Base-by-base conservation (phyloP, 352 stramenopile genomes). In the Globisporangium barbulae region DNA sequence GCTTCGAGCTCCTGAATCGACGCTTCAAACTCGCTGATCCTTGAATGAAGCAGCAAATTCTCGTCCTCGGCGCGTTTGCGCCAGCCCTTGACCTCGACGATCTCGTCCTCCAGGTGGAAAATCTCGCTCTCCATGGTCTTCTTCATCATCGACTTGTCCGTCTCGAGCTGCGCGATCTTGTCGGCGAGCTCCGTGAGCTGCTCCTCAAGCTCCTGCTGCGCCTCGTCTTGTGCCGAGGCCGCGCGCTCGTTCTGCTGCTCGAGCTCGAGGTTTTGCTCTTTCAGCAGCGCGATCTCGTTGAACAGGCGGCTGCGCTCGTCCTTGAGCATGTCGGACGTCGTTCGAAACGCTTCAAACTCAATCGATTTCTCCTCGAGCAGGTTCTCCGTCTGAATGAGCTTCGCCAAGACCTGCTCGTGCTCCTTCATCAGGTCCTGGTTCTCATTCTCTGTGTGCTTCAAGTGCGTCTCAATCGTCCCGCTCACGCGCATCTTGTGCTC, bases 291-390 rank as follows among this genome's bases (percentile, higher is more conserved):
- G 48, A 89, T 88, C 52, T 89, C 80, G 41, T 75, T 76, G 28
- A 79, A 80, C 3, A 89, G 64, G 3, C 78, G 72, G 50, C 59
- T 78, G 42, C 78, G 76, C 59, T 89, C 78, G 35, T 85, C 76
- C 61, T 88, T 81, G 7, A 88, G 66, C 72, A 81, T 89, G 37
- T 79, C 81, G 9, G 77, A 80, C 6, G 77, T 88, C 17, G 76
- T 81, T 35, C 78, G 77, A 59, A 85, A 79, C 5, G 76, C 72
- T 55, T 88, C 77, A 53, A 86, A 82, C 49, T 85, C 76, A n/a
- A 88, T 80, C 19, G 67, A 69, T 35, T 89, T 84, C 64, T 89
- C 80, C 22, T 89, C 76, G n/a, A 91, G 44, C 45, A 77, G 72
- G 13, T 74, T 75, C 44, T 76, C 66, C 9, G 71, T 79, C 33